Evolutionary conservation across 345 rosid species (phyloP).

Genomic region (Zanthoxylum bungeanum): DNA sequence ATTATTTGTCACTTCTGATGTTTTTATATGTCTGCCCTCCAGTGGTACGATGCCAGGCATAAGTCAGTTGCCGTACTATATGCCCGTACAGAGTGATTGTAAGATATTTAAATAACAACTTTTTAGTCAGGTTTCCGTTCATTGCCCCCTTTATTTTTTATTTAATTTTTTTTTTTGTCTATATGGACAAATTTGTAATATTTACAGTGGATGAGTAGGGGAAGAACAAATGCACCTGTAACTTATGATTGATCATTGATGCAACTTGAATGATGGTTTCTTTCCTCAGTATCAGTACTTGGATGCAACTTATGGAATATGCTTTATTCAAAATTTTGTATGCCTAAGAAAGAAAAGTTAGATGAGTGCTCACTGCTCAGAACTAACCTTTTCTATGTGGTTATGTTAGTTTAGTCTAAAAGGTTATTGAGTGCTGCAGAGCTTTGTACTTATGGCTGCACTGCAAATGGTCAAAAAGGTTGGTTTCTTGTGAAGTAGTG

Average conservation of each 20-base stretch:
- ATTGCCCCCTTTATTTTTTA: too few relatives aligned
- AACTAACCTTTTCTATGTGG: neutral
- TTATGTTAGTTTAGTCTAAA: neutral
- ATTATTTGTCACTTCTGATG: neutral
- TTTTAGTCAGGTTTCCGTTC: neutral
- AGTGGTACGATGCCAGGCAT: neutral
- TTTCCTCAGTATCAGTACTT: neutral
- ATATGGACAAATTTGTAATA: neutral
- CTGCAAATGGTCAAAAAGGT: neutral
- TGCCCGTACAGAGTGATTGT: neutral
- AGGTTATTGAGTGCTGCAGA: neutral
- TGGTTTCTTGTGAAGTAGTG: too few relatives aligned
- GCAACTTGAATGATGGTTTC: neutral
- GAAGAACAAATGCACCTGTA: neutral
- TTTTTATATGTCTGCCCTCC: neutral
- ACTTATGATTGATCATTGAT: neutral
- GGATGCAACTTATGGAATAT: neutral
- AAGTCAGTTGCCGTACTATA: conserved; percentile 1
- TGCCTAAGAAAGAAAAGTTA: neutral
- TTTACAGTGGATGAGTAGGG: neutral
- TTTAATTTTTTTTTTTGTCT: neutral
- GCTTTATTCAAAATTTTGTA: neutral
- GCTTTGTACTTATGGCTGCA: neutral
- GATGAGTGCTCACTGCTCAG: neutral
- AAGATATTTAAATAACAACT: neutral